phyloP scores from a whole-genome alignment of 306 rosid genomes.

The Morella rubra region DNA sequence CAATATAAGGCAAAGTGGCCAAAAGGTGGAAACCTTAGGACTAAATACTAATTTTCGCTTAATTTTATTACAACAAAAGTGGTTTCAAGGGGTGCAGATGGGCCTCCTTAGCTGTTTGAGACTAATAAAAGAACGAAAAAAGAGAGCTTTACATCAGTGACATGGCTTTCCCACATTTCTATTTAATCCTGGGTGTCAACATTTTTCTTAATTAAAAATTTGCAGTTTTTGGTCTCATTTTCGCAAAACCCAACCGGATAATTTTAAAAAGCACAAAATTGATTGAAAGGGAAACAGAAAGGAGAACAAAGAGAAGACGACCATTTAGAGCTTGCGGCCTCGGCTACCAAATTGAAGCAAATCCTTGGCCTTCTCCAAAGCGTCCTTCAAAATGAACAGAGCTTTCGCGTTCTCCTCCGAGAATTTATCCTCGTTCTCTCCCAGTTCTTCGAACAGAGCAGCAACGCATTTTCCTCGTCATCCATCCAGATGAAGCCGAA shows the following conservation, averaged over 20 bases:
- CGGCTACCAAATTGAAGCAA: constrained; percentile 28
- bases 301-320: neutral
- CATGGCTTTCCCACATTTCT: no score
- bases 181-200: no score
- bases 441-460: constrained; percentile 34
- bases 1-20: no score
- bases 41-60: no score
- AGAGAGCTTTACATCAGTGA: no score
- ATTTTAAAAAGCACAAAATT: neutral
- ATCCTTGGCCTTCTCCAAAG: constrained; percentile 23
- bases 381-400: constrained; percentile 13
- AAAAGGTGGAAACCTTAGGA: no score
- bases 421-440: neutral
- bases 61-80: no score
- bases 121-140: no score
- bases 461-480: neutral
- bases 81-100: no score
- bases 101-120: no score
- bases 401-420: constrained; percentile 7
- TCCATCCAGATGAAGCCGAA: neutral
- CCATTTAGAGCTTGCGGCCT: constrained; percentile 43
- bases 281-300: neutral
- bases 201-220: no score
- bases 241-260: neutral
- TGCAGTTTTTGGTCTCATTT: neutral